Evolutionary conservation across 1,284 basidiomycete species (phyloP).

Genomic region (Rhodotorula sp.): DNA sequence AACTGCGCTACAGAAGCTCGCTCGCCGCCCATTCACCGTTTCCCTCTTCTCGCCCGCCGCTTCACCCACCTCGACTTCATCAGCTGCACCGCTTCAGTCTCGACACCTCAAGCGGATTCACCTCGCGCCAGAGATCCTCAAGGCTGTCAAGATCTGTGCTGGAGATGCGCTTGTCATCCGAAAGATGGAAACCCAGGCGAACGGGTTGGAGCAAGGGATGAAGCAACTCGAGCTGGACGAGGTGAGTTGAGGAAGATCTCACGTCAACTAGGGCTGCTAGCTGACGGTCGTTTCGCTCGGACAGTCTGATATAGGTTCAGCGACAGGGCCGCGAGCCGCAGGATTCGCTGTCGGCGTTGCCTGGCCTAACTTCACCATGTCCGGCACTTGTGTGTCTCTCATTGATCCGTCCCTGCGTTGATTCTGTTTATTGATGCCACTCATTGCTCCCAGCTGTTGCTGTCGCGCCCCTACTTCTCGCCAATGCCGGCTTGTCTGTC

Average conservation of each 20-base stretch:
- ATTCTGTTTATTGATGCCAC: neutral
- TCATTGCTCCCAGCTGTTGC: conserved; percentile 35
- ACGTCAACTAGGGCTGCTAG: neutral
- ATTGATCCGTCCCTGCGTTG: neutral
- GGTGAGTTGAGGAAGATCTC: conserved; percentile 2
- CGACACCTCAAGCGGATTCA: conserved; percentile 56
- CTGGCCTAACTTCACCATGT: conserved; percentile 45
- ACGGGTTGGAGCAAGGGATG: conserved; percentile 29
- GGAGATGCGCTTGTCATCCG: conserved; percentile 66
- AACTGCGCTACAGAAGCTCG: conserved; percentile 25
- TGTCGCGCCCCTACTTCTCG: conserved; percentile 31
- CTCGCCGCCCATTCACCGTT: conserved; percentile 23
- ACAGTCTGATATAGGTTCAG: neutral
- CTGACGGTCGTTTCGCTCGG: neutral
- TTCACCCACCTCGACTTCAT: neutral
- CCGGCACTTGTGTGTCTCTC: conserved; percentile 19
- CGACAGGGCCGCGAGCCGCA: neutral
- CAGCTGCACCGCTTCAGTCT: conserved; percentile 20
- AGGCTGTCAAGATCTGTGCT: conserved; percentile 61
- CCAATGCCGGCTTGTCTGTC: conserved; percentile 32
- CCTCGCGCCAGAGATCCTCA: conserved; percentile 64
- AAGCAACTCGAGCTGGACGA: conserved; percentile 23
- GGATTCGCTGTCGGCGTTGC: conserved; percentile 41
- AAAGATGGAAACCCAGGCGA: conserved; percentile 54
- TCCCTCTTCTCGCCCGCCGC: conserved; percentile 9